Evolutionary conservation across 2,329 filamentous ascomycete species (phyloP).

Genomic region (Fusarium redolens): DNA sequence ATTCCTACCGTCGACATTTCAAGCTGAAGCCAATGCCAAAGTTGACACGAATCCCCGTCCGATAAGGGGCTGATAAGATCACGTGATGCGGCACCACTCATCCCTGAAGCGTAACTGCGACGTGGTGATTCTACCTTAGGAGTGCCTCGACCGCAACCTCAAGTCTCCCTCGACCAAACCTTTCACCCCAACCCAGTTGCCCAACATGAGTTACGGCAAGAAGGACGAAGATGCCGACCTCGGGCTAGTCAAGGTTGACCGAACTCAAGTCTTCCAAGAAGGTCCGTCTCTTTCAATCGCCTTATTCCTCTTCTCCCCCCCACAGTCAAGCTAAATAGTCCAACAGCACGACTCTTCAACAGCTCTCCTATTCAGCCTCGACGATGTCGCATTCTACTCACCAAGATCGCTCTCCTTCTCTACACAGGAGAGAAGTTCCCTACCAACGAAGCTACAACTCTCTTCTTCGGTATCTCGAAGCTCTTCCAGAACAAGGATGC

Average conservation of each 20-base stretch:
- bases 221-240: constrained; percentile 98
- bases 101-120: constrained; percentile 51
- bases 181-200: constrained; percentile 50
- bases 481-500: constrained; percentile 99
- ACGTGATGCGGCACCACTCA: constrained; percentile 49
- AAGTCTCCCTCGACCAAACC: constrained; percentile 50
- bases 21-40: constrained; percentile 18
- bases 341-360: constrained; percentile 93
- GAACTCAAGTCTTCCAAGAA: constrained; percentile 98
- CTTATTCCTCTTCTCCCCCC: constrained; percentile 45
- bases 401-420: constrained; percentile 95
- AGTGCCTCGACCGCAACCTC: constrained; percentile 47
- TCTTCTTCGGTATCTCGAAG: constrained; percentile 99
- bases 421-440: constrained; percentile 98
- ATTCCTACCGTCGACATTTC: neutral
- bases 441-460: constrained; percentile 94
- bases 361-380: constrained; percentile 95
- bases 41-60: constrained; percentile 44
- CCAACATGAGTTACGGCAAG: constrained; percentile 95
- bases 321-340: constrained; percentile 51
- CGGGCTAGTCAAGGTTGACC: constrained; percentile 95
- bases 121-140: constrained; percentile 53
- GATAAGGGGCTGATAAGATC: constrained; percentile 47
- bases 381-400: constrained; percentile 96
- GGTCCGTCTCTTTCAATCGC: constrained; percentile 67